Base-by-base conservation (phyloP, 352 stramenopile genomes). In the Globisporangium solare region DNA sequence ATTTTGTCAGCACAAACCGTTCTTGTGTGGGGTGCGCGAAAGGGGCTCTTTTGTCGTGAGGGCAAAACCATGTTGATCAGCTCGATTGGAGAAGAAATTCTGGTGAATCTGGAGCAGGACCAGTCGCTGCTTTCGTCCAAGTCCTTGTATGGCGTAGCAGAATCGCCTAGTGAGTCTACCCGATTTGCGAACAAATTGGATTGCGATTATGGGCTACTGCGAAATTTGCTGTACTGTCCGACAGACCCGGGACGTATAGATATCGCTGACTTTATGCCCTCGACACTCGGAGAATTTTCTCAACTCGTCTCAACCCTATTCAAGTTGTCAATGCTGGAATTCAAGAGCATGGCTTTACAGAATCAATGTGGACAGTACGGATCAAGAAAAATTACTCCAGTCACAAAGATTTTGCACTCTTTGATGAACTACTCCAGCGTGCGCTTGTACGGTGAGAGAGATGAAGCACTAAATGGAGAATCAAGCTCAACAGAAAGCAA, bases 341-440 rank as follows among this genome's bases (percentile, higher is more conserved):
- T 60, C 24, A 61, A 31, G 31, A 63, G 45, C 47, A 31, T 46
- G 20, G 10, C 20, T 45, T 2, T 15, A 15, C 58, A 47, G 15
- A 40, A 13, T 8, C 20, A 18, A n/a, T 24, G 31, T 20, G 24
- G 5, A 8, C 7, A 6, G 8, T 37, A 15, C 6, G 20, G 40
- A 13, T 48, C 46, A 53, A 47, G 18, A n/a, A 24, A 48, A 51
- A 13, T 52, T 13, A 73, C 71, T 17, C 60, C 67, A 17, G 58
- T 83, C 7, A 73, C 59, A 13, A 77, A 83, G 54, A 56, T 69
- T 17, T 41, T 83, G 10, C 73, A 80, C 41, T 73, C 54, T 11
- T 42, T 80, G 32, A 64, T 80, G 67, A 83, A 83, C 39, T 74
- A 76, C 61, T 79, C 62, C 42, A 71, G 67, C 48, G 59, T 73